phyloP scores from a whole-genome alignment of 2,329 filamentous ascomycete species.

The Lasiodiplodia sp. region DNA sequence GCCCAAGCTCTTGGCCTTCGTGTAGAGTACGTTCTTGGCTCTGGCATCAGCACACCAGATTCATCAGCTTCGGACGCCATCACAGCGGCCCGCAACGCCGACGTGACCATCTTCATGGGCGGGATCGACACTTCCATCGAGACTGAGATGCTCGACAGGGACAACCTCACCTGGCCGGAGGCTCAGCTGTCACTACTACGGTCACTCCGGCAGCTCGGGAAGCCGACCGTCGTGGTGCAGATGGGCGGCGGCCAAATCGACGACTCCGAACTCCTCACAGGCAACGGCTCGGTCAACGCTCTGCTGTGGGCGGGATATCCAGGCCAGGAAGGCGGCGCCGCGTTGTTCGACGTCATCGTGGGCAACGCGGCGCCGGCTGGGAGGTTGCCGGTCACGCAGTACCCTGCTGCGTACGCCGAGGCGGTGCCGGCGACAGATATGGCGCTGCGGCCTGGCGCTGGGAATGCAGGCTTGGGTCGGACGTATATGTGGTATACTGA shows the following conservation, averaged over 20 bases:
- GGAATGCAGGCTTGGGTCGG: slow-evolving; percentile 55
- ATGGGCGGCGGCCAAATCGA: slow-evolving; percentile 57
- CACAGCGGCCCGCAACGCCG: slow-evolving; percentile 51
- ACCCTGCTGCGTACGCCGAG: slow-evolving; percentile 60
- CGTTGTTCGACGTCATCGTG: slow-evolving; percentile 62
- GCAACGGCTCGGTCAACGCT: slow-evolving; percentile 57
- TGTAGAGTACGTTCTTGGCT: slow-evolving; percentile 53
- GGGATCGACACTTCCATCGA: slow-evolving; percentile 63
- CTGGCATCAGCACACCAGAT: slow-evolving; percentile 41
- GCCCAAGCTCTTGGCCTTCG: slow-evolving; percentile 55
- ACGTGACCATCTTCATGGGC: slow-evolving; percentile 62
- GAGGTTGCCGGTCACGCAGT: slow-evolving; percentile 63
- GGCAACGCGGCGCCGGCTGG: slow-evolving; percentile 61
- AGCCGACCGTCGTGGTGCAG: slow-evolving; percentile 61
- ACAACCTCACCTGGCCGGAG: slow-evolving; percentile 59
- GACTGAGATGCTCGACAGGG: slow-evolving; percentile 60
- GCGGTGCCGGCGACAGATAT: slow-evolving; percentile 64
- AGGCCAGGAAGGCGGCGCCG: slow-evolving; percentile 65
- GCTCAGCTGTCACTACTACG: slow-evolving; percentile 61
- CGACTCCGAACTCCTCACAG: slow-evolving; percentile 59
- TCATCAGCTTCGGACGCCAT: slow-evolving; percentile 34
- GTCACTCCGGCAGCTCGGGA: slow-evolving; percentile 55
- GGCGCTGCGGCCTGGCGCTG: slow-evolving; percentile 56
- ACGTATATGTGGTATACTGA: slow-evolving; percentile 67
- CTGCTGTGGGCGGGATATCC: slow-evolving; percentile 67